Evolutionary conservation across 2,329 filamentous ascomycete genomes (phyloP).

Genomic region (Chaetomium globosum): DNA sequence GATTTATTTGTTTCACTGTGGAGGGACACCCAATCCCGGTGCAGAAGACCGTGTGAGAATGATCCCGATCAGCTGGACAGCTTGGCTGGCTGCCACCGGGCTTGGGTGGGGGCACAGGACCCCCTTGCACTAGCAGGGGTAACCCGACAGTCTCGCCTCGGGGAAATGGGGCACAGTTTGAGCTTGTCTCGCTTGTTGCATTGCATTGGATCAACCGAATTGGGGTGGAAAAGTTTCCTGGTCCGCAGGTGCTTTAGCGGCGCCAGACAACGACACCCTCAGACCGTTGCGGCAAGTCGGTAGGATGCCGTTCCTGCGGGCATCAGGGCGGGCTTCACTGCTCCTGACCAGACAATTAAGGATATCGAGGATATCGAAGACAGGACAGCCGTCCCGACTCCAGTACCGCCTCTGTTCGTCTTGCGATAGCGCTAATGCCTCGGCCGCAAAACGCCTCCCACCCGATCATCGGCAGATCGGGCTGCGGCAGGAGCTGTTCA

Average conservation of each 20-base stretch:
- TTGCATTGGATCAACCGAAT: not conserved
- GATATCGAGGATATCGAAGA: slow-evolving; percentile 8
- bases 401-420: slow-evolving; percentile 35
- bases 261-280: slow-evolving; percentile 4
- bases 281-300: slow-evolving; percentile 14
- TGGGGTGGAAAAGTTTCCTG: slow-evolving; percentile 22
- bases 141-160: not conserved
- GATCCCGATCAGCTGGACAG: slow-evolving; percentile 21
- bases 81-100: not conserved
- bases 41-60: slow-evolving; percentile 10
- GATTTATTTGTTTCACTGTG: slow-evolving; percentile 5
- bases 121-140: slow-evolving; percentile 26
- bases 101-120: not conserved
- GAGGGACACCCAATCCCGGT: slow-evolving; percentile 9
- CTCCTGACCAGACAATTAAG: slow-evolving; percentile 18
- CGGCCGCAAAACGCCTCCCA: slow-evolving; percentile 34
- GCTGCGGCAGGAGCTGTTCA: slow-evolving; percentile 74
- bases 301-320: slow-evolving; percentile 34
- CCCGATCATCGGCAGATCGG: slow-evolving; percentile 64
- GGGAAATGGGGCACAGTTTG: slow-evolving; percentile 16
- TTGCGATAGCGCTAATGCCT: slow-evolving; percentile 20
- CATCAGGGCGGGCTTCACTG: slow-evolving; percentile 28
- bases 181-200: slow-evolving; percentile 17
- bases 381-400: slow-evolving; percentile 4
- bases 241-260: not conserved